Percentiles rank a stretch among this genome's conserved stretches.
Conservation (phyloP, 2,329 filamentous ascomycete species). For the Podosphaera fusca region DNA sequence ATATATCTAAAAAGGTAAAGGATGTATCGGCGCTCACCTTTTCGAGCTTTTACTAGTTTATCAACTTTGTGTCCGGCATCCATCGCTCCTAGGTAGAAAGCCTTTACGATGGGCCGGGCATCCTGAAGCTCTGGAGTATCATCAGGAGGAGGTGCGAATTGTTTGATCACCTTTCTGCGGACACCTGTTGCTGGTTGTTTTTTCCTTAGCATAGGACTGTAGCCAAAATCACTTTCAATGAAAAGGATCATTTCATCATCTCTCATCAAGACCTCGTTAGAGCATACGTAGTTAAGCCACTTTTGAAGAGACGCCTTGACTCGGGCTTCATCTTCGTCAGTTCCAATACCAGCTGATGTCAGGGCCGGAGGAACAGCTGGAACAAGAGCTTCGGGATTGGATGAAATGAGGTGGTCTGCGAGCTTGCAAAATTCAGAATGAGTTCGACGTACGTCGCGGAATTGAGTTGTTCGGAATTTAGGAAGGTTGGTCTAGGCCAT, state of each 20-base stretch:
- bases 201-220: constrained; percentile 83
- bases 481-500: constrained; percentile 73
- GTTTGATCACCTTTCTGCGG: constrained; percentile 84
- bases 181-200: constrained; percentile 95
- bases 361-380: constrained; percentile 87
- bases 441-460: constrained; percentile 84
- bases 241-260: constrained; percentile 97
- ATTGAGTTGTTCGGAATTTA: constrained; percentile 91
- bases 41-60: constrained; percentile 70
- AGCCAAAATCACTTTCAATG: constrained; percentile 97
- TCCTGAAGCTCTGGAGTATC: constrained; percentile 88
- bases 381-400: constrained; percentile 89
- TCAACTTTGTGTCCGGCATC: constrained; percentile 95
- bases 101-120: constrained; percentile 74
- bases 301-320: constrained; percentile 79
- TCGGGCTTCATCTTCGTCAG: constrained; percentile 78
- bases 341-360: constrained; percentile 82
- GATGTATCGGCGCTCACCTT: constrained; percentile 36
- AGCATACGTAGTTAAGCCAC: constrained; percentile 87
- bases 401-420: constrained; percentile 85
- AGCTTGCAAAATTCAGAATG: constrained; percentile 94
- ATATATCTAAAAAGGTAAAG: constrained; percentile 10
- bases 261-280: constrained; percentile 74
- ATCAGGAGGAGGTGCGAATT: constrained; percentile 91
- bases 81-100: constrained; percentile 89